phyloP scores from a whole-genome alignment of 1,139 yeast species.

The Suhomyces yuchorum region DNA sequence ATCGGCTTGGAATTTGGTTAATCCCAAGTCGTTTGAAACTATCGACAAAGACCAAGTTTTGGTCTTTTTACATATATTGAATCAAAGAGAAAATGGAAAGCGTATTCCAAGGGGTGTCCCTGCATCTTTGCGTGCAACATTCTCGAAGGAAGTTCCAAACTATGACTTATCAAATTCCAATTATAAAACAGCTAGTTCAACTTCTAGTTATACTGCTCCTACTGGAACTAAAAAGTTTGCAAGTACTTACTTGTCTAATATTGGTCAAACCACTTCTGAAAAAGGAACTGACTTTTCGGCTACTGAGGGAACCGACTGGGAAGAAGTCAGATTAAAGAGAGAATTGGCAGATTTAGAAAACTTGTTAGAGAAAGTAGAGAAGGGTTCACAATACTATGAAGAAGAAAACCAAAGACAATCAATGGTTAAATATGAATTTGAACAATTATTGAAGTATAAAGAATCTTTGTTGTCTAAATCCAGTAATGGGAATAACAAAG shows the following conservation, averaged over 20 bases:
- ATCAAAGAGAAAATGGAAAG: conserved; percentile 86
- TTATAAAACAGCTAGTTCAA: conserved; percentile 15
- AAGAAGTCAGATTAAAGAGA: conserved; percentile 78
- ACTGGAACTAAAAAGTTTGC: conserved; percentile 35
- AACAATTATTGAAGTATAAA: conserved; percentile 76
- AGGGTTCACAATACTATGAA: conserved; percentile 39
- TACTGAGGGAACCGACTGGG: conserved; percentile 82
- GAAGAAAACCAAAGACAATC: conserved; percentile 35
- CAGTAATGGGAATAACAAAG: conserved; percentile 21
- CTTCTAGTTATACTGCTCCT: conserved; percentile 23
- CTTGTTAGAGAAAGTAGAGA: conserved; percentile 60
- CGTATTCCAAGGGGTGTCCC: conserved; percentile 93
- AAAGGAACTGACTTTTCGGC: conserved; percentile 75
- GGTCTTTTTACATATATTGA: conserved; percentile 85
- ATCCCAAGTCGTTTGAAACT: conserved; percentile 82
- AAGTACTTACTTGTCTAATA: conserved; percentile 40
- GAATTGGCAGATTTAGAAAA: conserved; percentile 74
- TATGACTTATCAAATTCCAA: conserved; percentile 53
- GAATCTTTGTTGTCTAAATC: conserved; percentile 14
- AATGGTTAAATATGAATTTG: conserved; percentile 68
- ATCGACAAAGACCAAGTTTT: conserved; percentile 92
- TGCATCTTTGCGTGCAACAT: conserved; percentile 87
- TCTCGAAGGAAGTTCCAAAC: conserved; percentile 81
- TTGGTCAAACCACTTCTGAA: conserved; percentile 50
- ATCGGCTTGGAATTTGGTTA: conserved; percentile 92